Conservation (phyloP, 371 early-diverging fungal genomes). For the Apophysomyces ossiformis region DNA sequence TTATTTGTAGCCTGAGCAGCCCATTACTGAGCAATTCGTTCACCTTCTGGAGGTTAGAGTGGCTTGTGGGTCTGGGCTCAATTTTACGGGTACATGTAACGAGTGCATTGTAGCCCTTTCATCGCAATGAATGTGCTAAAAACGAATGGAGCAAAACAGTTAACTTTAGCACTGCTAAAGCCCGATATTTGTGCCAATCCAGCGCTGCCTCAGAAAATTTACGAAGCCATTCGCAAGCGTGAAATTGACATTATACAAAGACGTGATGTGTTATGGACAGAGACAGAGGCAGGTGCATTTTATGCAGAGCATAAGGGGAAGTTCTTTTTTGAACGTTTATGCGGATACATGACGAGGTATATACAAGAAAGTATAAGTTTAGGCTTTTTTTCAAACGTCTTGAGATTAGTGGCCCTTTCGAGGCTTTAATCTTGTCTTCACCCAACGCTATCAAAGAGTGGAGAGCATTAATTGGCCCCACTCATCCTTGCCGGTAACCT, state of each 20-base stretch:
- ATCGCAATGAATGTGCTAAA: neutral
- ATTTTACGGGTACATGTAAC: too few relatives aligned
- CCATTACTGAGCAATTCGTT: too few relatives aligned
- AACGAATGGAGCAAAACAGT: conserved; percentile 25
- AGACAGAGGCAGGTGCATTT: conserved; percentile 63
- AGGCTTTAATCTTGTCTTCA: conserved; percentile 59
- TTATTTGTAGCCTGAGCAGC: too few relatives aligned
- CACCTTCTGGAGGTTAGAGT: too few relatives aligned
- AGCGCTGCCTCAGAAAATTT: conserved; percentile 39
- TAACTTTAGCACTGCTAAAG: conserved; percentile 77
- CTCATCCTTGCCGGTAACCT: conserved; percentile 67
- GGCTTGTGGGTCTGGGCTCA: too few relatives aligned
- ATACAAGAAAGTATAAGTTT: neutral
- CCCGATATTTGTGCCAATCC: conserved; percentile 79
- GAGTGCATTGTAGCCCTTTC: too few relatives aligned
- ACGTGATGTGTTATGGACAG: conserved; percentile 62
- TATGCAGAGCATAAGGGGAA: conserved; percentile 70
- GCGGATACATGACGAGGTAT: conserved; percentile 75
- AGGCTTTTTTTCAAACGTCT: too few relatives aligned
- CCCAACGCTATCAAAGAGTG: conserved; percentile 69
- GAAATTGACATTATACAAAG: conserved; percentile 51
- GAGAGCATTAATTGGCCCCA: conserved; percentile 69
- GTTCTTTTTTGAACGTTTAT: conserved; percentile 71
- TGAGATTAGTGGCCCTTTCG: conserved; percentile 59
- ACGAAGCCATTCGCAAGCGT: conserved; percentile 48